Conservation (phyloP, 768 basidiomycete genomes). For the Cystobasidium ongulense region DNA sequence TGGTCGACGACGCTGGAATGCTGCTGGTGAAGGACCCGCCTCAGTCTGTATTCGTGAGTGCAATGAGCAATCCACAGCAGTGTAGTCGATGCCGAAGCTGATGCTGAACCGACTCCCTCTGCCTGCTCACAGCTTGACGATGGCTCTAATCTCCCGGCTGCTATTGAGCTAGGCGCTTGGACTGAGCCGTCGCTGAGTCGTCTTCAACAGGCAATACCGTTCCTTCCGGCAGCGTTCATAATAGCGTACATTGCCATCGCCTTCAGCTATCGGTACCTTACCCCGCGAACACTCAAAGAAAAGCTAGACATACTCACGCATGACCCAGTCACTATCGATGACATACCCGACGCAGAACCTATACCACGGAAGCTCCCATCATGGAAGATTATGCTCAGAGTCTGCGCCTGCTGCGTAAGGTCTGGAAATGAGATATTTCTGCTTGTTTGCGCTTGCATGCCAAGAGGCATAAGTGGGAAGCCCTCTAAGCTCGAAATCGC, state of each 20-base stretch:
- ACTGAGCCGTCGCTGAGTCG: not conserved
- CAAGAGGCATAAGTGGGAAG: not conserved
- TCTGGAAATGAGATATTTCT: not conserved
- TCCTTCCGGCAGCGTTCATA: not conserved
- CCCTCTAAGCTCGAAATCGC: not conserved
- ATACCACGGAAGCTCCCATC: not conserved
- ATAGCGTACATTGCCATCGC: not conserved
- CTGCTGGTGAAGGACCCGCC: no score
- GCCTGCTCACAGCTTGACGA: no score
- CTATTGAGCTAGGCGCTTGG: no score
- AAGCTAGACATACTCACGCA: not conserved
- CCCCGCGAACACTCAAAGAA: not conserved
- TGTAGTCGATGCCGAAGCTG: no score
- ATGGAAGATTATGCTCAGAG: not conserved
- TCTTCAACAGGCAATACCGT: not conserved
- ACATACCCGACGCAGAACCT: slow-evolving; percentile 2
- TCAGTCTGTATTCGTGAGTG: no score
- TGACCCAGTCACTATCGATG: slow-evolving; percentile 5
- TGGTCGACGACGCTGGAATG: no score
- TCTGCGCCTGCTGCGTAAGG: not conserved
- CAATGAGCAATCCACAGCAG: no score
- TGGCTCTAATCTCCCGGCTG: no score
- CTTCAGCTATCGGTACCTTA: not conserved
- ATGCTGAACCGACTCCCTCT: no score
- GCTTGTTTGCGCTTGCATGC: not conserved